Evolutionary conservation across 306 rosid species (phyloP), one percentile per base, ranked within the genome.

Genomic region (Oxytropis ochrocephala): DNA sequence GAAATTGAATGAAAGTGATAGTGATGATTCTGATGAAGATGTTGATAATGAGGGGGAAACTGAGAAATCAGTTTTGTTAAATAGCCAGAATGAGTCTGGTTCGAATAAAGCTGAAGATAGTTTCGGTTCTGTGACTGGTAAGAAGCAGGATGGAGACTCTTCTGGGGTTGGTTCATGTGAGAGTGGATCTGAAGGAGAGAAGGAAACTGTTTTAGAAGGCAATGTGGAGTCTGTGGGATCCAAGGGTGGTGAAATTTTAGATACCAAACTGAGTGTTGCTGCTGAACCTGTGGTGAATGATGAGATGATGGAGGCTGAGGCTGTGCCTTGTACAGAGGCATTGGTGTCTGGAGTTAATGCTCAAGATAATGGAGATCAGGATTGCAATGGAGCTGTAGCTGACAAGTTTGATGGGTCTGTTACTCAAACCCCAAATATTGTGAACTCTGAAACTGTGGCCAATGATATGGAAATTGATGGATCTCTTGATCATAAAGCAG

Each of bases 151-250:
- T 21, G 87, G 72, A 46, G 84, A 67, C 51, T 68, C 70, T 63
- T 80, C 93, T 32, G 88, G 84, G 69, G 76, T 73, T 1, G 78
- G 73, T 39, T 82, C 90, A 1, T 53, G 74, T 66, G 89, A 82
- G 69, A 87, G 88, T 82, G 88, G 87, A 56, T 89, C 93, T 9
- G 97, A 89, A 80, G 93, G 83, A 83, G 99, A 88, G 78, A 91
- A 70, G 73, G 95, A 84, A 51, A 16, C 63, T 66, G 75, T 58
- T 53, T 29, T 78, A 24, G 76, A 64, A 76, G 87, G 47, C 70
- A 80, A 42, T 13, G 51, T 59, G 48, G 88, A 69, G 48, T 60
- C 61, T 67, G 47, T 39, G 67, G 85, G 72, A 60, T 35, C 58
- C 48, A 66, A 59, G 19, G 35, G 36, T 61, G 21, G 36, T 66